phyloP scores from a whole-genome alignment of 176 grass and related monocot species.

The Triticum turgidum region DNA sequence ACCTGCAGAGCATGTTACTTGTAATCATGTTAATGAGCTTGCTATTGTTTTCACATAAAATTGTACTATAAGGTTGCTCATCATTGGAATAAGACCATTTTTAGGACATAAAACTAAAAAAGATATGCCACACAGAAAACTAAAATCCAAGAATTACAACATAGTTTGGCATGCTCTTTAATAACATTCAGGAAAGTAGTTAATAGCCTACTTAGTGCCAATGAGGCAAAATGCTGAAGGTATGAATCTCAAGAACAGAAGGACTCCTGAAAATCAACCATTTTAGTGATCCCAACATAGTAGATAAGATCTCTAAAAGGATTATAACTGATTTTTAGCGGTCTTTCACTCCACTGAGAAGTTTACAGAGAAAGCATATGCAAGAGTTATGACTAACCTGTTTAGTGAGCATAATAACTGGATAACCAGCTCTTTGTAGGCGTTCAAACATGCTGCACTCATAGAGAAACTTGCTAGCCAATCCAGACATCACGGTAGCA shows the following conservation, averaged over 20 bases:
- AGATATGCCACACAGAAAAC: neutral
- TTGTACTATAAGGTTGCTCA: neutral
- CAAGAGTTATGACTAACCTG: slow-evolving; percentile 50
- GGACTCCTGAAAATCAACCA: neutral
- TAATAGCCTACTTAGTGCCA: neutral
- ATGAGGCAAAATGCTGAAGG: neutral
- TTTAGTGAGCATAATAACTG: slow-evolving; percentile 92
- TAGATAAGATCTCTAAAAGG: neutral
- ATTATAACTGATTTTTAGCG: slow-evolving; percentile 5
- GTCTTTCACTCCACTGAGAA: slow-evolving; percentile 2
- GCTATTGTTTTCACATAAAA: neutral
- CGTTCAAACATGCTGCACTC: slow-evolving; percentile 99
- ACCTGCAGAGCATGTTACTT: neutral
- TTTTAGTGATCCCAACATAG: neutral
- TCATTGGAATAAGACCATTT: neutral
- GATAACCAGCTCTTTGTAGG: slow-evolving; percentile 86
- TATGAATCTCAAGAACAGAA: slow-evolving; percentile 14
- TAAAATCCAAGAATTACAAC: neutral
- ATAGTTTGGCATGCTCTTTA: neutral
- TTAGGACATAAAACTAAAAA: neutral
- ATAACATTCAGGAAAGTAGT: neutral
- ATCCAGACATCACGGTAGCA: slow-evolving; percentile 90
- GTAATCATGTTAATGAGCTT: slow-evolving; percentile 7
- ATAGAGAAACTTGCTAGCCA: slow-evolving; percentile 89
- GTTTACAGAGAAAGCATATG: slow-evolving; percentile 16